Conservation (phyloP, 768 basidiomycete species). For the Tulasnella sp. region DNA sequence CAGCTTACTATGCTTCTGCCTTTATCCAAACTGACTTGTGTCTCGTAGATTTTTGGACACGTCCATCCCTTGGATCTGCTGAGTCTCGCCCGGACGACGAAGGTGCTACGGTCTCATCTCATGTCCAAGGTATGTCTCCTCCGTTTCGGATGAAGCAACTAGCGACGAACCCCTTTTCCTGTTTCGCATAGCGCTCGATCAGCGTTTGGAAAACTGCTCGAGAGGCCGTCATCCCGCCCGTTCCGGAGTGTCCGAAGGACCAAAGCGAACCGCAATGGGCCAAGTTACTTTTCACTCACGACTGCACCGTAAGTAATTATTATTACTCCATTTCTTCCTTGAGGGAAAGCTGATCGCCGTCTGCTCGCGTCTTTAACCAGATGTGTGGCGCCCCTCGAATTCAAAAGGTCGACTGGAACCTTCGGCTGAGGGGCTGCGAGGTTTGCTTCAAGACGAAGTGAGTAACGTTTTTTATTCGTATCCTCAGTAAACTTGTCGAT, state of each 20-base stretch:
- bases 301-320: neutral
- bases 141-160: neutral
- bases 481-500: neutral
- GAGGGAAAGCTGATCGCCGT: neutral
- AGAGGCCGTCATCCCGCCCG: neutral
- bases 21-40: neutral
- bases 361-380: neutral
- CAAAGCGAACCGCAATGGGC: slow-evolving; percentile 19
- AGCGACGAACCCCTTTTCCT: neutral
- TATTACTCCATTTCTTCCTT: neutral
- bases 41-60: neutral
- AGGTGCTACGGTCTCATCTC: neutral
- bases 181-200: neutral
- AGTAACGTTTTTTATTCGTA: neutral
- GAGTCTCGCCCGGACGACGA: neutral
- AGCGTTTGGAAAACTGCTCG: slow-evolving; percentile 10
- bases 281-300: neutral
- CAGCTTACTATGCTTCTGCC: neutral
- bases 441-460: neutral
- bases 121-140: neutral
- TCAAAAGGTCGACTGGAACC: neutral
- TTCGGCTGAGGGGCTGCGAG: neutral
- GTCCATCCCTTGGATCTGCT: slow-evolving; percentile 3
- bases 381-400: neutral
- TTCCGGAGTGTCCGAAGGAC: slow-evolving; percentile 7